A percentile compares a stretch with the other conserved stretches of the same genome.
phyloP scores from a whole-genome alignment of 768 basidiomycete species.

The Lentinula edodes region DNA sequence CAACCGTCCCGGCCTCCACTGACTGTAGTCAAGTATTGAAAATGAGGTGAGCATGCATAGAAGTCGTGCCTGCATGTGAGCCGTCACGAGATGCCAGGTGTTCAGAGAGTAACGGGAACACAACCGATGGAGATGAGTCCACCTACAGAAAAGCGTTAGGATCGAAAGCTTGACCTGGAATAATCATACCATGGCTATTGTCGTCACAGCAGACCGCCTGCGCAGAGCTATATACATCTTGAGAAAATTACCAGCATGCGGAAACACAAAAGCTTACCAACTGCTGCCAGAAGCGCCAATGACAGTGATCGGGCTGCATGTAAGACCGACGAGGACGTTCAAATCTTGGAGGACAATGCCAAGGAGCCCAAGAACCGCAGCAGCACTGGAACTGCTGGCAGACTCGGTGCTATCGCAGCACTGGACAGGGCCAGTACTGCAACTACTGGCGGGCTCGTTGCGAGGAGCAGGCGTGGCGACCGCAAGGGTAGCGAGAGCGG shows the following conservation, averaged over 20 bases:
- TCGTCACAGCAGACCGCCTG: conserved; percentile 2
- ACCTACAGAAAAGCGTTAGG: neutral
- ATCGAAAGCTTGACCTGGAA: neutral
- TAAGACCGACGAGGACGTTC: neutral
- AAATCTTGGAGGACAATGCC: conserved; percentile 47
- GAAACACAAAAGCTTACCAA: neutral
- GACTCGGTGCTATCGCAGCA: neutral
- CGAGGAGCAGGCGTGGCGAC: conserved; percentile 2
- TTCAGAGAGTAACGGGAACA: neutral
- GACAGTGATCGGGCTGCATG: conserved; percentile 6
- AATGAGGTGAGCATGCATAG: neutral
- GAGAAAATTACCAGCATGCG: neutral
- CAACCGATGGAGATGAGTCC: conserved; percentile 4
- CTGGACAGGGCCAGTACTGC: neutral
- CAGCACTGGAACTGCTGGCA: conserved; percentile 6
- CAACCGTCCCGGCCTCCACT: too few species aligned
- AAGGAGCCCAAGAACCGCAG: conserved; percentile 8
- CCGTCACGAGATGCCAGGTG: neutral
- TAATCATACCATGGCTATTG: conserved; percentile 2
- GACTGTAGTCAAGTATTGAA: too few species aligned
- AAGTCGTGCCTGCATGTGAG: neutral
- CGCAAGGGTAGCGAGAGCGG: neutral
- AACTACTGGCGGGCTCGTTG: conserved; percentile 1
- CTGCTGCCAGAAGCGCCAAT: neutral
- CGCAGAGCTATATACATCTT: neutral